phyloP scores from a whole-genome alignment of 2,329 filamentous ascomycete genomes.

The Colletotrichum cuscutae region DNA sequence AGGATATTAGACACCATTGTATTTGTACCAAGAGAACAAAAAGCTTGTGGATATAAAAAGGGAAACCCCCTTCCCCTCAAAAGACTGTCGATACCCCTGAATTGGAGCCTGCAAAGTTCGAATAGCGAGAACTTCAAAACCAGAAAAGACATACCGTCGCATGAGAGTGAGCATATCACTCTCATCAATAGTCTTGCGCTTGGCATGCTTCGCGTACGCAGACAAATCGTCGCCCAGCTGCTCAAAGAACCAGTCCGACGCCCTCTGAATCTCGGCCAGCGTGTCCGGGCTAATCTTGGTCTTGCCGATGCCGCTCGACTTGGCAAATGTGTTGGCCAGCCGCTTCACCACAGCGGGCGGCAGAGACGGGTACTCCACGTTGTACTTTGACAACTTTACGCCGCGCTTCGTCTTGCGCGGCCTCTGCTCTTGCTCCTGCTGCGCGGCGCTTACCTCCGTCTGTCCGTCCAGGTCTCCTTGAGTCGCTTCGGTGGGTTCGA shows the following conservation, averaged over 20 bases:
- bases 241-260: slow-evolving; percentile 93
- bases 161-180: slow-evolving; percentile 85
- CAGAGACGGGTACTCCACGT: slow-evolving; percentile 79
- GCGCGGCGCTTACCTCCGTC: slow-evolving; percentile 20
- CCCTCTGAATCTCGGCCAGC: slow-evolving; percentile 78
- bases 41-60: slow-evolving; percentile 25
- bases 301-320: slow-evolving; percentile 72
- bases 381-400: slow-evolving; percentile 74
- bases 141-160: slow-evolving; percentile 73
- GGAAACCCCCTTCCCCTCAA: background rate
- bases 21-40: slow-evolving; percentile 10
- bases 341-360: slow-evolving; percentile 80
- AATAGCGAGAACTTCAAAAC: slow-evolving; percentile 37
- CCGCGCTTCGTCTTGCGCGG: slow-evolving; percentile 50
- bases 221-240: slow-evolving; percentile 84
- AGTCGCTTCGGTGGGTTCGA: slow-evolving; percentile 34
- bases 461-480: slow-evolving; percentile 27
- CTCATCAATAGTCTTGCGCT: slow-evolving; percentile 86
- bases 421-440: slow-evolving; percentile 25
- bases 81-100: slow-evolving; percentile 9
- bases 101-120: slow-evolving; percentile 12
- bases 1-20: slow-evolving; percentile 36
- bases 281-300: slow-evolving; percentile 79
- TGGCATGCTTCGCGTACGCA: slow-evolving; percentile 83
- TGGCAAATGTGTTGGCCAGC: slow-evolving; percentile 76